These are phyloP conservation scores for Kwoniella heveanensis DNA, from an alignment of 768 basidiomycete genomes.

Conservation along the genomic window DNA sequence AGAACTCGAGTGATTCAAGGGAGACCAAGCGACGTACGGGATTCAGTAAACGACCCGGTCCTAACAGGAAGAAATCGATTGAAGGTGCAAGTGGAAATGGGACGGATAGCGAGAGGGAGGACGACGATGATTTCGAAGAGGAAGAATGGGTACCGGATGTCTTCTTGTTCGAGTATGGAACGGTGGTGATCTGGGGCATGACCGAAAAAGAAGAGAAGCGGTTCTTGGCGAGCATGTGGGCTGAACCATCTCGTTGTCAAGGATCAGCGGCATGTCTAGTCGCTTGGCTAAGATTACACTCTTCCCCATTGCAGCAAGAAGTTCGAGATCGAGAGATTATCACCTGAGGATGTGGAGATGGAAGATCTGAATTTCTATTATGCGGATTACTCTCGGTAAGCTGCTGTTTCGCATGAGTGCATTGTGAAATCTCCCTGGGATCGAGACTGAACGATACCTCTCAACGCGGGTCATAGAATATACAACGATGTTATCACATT, in stretches of 20 bases:
- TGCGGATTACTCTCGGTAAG: slow-evolving; percentile 90
- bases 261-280: no score
- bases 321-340: slow-evolving; percentile 89
- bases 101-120: slow-evolving; percentile 30
- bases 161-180: slow-evolving; percentile 91
- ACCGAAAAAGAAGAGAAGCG: slow-evolving; percentile 86
- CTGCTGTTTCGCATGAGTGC: slow-evolving; percentile 7
- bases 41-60: slow-evolving; percentile 44
- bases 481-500: slow-evolving; percentile 96
- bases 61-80: slow-evolving; percentile 62
- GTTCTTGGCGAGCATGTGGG: slow-evolving; percentile 86
- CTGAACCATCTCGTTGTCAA: slow-evolving; percentile 17
- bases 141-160: slow-evolving; percentile 65
- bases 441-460: background rate
- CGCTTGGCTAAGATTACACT: no score
- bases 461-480: slow-evolving; percentile 61
- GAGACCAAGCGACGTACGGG: slow-evolving; percentile 44
- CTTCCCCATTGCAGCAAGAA: slow-evolving; percentile 66
- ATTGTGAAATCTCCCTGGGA: background rate
- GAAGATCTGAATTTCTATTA: slow-evolving; percentile 97
- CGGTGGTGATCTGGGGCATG: slow-evolving; percentile 98
- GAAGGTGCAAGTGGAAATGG: slow-evolving; percentile 29
- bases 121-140: slow-evolving; percentile 52
- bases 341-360: slow-evolving; percentile 85
- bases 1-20: slow-evolving; percentile 10